phyloP scores from a whole-genome alignment of 768 basidiomycete genomes.

The Serendipita sp. region DNA sequence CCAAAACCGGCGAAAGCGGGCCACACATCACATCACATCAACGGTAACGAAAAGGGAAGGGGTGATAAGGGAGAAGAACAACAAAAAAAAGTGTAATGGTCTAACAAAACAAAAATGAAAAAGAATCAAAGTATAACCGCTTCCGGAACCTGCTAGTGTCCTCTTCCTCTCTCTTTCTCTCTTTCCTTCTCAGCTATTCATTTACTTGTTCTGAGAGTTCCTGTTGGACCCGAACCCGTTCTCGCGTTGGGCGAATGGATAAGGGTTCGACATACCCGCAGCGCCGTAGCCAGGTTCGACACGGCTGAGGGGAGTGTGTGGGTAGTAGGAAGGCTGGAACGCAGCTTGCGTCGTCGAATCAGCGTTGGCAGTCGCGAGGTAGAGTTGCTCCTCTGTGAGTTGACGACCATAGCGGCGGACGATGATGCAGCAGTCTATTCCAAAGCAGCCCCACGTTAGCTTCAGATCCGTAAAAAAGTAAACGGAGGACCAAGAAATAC shows the following conservation, averaged over 20 bases:
- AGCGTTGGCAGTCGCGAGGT: slow-evolving; percentile 5
- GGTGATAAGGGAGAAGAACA: too few species aligned
- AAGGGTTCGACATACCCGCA: neutral
- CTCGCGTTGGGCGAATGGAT: slow-evolving; percentile 4
- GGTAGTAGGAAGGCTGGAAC: slow-evolving; percentile 3
- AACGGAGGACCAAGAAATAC: slow-evolving; percentile 14
- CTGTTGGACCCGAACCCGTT: slow-evolving; percentile 1
- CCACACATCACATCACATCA: too few species aligned
- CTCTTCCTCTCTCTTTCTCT: too few species aligned
- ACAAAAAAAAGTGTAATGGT: too few species aligned
- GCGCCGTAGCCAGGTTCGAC: slow-evolving; percentile 4
- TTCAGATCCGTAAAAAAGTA: too few species aligned
- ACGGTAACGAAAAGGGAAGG: too few species aligned
- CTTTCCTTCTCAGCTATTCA: too few species aligned
- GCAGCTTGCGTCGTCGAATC: neutral
- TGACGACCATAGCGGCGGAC: slow-evolving; percentile 8
- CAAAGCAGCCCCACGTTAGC: too few species aligned
- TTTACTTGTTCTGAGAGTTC: neutral
- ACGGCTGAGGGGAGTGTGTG: slow-evolving; percentile 3
- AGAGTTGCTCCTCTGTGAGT: slow-evolving; percentile 4
- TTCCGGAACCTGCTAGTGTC: too few species aligned
- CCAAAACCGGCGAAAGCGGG: too few species aligned
- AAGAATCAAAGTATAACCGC: too few species aligned
- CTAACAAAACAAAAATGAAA: too few species aligned
- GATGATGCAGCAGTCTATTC: slow-evolving; percentile 7